phyloP scores from a whole-genome alignment of 192 early-diverging fungal species.

The Mortierella hygrophila region DNA sequence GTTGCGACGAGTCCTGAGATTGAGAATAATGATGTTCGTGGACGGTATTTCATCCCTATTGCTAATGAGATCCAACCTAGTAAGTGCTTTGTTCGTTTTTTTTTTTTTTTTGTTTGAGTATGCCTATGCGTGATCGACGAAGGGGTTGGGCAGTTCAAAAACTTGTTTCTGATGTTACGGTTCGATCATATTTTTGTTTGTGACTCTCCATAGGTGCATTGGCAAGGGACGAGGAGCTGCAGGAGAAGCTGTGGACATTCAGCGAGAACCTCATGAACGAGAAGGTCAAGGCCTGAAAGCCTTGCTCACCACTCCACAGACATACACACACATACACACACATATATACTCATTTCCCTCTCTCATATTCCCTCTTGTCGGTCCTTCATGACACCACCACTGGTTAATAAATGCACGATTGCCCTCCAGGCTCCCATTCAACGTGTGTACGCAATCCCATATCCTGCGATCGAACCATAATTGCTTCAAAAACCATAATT shows the following conservation, averaged over 20 bases:
- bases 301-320: background rate
- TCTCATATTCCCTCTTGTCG: background rate
- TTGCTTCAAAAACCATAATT: too few relatives aligned
- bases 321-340: background rate
- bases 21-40: slow-evolving; percentile 54
- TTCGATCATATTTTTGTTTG: background rate
- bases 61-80: slow-evolving; percentile 14
- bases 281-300: background rate
- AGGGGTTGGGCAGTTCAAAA: background rate
- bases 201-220: background rate
- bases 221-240: slow-evolving; percentile 34
- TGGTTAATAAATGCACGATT: too few relatives aligned
- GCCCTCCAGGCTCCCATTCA: too few relatives aligned
- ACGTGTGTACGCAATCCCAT: too few relatives aligned
- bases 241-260: slow-evolving; percentile 41
- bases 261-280: slow-evolving; percentile 32
- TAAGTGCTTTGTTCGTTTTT: slow-evolving; percentile 2
- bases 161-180: background rate
- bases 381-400: too few relatives aligned
- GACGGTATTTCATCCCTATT: slow-evolving; percentile 37
- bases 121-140: background rate
- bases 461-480: too few relatives aligned
- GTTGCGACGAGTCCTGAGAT: slow-evolving; percentile 65
- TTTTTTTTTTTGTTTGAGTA: background rate
- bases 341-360: too few relatives aligned